These are phyloP conservation scores for Clonostachys byssicola DNA, from an alignment of 2,329 filamentous ascomycete genomes.

Conservation along the genomic window DNA sequence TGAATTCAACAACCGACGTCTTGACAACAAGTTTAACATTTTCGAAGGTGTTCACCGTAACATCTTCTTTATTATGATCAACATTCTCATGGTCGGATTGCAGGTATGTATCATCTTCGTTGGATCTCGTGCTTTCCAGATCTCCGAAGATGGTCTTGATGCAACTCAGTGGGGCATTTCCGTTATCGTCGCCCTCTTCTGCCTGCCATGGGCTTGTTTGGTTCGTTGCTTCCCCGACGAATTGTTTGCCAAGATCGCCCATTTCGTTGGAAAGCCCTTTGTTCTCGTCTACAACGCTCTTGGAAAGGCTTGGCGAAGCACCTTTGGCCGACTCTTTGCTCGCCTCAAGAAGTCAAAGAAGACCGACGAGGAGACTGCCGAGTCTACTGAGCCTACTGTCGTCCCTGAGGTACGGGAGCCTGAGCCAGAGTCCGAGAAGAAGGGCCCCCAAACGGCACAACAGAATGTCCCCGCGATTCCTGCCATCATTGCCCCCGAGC, in stretches of 20 bases:
- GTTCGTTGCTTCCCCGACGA: constrained; percentile 45
- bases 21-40: constrained; percentile 60
- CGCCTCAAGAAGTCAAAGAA: constrained; percentile 1
- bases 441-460: background rate
- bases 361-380: background rate
- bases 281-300: constrained; percentile 1
- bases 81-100: constrained; percentile 50
- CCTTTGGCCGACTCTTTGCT: constrained; percentile 2
- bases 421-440: background rate
- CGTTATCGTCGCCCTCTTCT: constrained; percentile 39
- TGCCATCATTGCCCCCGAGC: constrained; percentile 2
- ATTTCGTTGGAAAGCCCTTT: constrained; percentile 2
- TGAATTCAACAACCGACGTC: constrained; percentile 57
- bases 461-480: constrained; percentile 1
- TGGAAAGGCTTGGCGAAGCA: constrained; percentile 2
- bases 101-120: constrained; percentile 56
- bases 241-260: constrained; percentile 19
- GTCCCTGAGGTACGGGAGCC: background rate
- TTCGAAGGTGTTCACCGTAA: constrained; percentile 54
- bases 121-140: constrained; percentile 49
- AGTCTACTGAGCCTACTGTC: background rate
- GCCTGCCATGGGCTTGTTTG: constrained; percentile 42
- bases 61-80: constrained; percentile 54
- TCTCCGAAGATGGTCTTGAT: constrained; percentile 26
- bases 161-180: constrained; percentile 52